These are phyloP conservation scores for Clitopilus passeckerianus DNA, from an alignment of 768 basidiomycete genomes.

Conservation along the genomic window DNA sequence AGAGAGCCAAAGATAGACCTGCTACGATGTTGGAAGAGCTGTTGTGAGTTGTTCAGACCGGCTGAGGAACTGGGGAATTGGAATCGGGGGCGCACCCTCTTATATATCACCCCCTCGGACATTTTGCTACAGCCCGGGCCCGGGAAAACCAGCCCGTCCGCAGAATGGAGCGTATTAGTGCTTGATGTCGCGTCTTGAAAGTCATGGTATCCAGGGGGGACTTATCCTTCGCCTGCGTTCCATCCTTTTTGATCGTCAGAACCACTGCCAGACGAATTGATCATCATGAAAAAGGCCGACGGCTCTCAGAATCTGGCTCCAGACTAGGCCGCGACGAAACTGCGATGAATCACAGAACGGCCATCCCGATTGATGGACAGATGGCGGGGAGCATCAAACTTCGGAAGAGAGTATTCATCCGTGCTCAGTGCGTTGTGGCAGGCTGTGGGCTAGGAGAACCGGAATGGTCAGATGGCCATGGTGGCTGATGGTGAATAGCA, in stretches of 20 bases:
- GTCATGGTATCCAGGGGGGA: not conserved
- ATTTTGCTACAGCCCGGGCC: not conserved
- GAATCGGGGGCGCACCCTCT: not conserved
- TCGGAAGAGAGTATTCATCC: not conserved
- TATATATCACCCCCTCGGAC: not conserved
- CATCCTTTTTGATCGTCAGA: not conserved
- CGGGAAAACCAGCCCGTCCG: not conserved
- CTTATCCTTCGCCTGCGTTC: not conserved
- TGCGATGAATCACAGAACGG: not conserved
- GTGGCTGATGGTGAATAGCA: not conserved
- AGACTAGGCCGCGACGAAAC: not conserved
- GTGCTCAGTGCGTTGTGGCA: not conserved
- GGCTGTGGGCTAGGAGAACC: too few species aligned
- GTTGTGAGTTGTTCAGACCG: not conserved
- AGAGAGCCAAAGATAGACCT: not conserved
- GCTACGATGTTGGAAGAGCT: not conserved
- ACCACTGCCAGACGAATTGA: too few species aligned
- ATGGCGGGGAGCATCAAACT: not conserved
- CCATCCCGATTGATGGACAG: not conserved
- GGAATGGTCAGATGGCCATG: not conserved
- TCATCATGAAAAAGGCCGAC: too few species aligned
- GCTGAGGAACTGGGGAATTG: constrained; percentile 1
- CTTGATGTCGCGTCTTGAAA: not conserved
- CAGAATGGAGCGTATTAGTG: not conserved
- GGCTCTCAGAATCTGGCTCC: not conserved